Conservation (phyloP, 176 grass and related monocot species). For the Zea luxurians region DNA sequence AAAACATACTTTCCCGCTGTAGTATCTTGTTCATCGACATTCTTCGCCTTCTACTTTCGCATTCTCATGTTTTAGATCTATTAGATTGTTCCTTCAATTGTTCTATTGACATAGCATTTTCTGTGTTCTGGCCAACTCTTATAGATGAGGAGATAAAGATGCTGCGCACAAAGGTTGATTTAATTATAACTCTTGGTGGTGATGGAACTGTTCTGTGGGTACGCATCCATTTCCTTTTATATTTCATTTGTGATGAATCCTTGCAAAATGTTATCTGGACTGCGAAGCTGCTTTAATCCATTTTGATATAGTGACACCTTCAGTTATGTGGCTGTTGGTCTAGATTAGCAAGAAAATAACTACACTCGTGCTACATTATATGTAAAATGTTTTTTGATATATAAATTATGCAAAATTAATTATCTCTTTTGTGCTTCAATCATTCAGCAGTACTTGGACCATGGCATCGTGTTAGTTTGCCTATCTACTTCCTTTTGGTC, state of each 20-base stretch:
- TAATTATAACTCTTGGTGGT: conserved; percentile 90
- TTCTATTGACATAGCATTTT: conserved; percentile 16
- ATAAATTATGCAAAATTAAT: neutral
- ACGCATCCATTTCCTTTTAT: conserved; percentile 29
- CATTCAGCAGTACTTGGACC: neutral
- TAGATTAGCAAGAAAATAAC: neutral
- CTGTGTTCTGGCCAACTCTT: conserved; percentile 18
- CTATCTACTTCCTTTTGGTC: neutral
- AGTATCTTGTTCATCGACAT: neutral
- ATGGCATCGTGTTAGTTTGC: neutral
- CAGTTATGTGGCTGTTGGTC: neutral
- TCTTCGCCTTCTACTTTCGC: neutral
- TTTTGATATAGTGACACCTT: neutral
- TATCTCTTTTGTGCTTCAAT: neutral
- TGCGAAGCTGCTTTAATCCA: neutral
- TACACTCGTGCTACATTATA: neutral
- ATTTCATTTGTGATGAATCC: neutral
- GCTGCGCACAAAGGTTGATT: conserved; percentile 85
- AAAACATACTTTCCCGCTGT: too few species aligned
- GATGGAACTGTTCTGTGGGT: conserved; percentile 99
- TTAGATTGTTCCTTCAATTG: conserved; percentile 8
- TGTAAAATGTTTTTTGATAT: neutral
- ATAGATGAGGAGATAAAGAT: conserved; percentile 87
- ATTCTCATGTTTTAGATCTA: neutral
- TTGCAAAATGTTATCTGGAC: neutral